Evolutionary conservation across 139 green algal species (phyloP).

Genomic region (Volvox africanus): DNA sequence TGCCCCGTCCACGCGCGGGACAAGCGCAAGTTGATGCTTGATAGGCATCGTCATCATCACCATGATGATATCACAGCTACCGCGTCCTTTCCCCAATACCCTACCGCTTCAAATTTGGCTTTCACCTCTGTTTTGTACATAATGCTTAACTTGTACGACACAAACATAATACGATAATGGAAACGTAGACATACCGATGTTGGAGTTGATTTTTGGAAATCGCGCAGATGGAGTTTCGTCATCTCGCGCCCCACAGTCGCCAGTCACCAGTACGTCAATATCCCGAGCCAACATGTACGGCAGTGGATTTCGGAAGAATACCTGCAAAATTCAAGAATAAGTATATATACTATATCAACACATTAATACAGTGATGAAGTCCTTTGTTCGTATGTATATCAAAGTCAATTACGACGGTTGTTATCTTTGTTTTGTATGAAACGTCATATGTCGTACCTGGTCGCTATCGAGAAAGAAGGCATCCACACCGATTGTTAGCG

Average conservation of each 20-base stretch:
- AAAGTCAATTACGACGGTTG: too few species aligned
- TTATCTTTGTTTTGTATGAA: too few species aligned
- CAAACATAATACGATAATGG: too few species aligned
- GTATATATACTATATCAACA: too few species aligned
- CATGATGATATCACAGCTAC: neutral
- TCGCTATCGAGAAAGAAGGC: neutral
- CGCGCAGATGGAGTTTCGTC: neutral
- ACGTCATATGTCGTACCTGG: neutral
- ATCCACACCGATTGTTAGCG: neutral
- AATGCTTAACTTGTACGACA: too few species aligned
- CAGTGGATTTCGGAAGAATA: constrained; percentile 16
- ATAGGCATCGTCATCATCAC: neutral
- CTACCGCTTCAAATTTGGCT: neutral
- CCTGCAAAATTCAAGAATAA: too few species aligned
- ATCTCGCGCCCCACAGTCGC: neutral
- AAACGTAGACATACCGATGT: neutral
- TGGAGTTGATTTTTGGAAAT: constrained; percentile 6
- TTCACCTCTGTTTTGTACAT: neutral
- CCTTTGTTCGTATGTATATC: too few species aligned
- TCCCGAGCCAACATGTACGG: constrained; percentile 13
- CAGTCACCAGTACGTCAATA: neutral
- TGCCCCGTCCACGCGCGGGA: too few species aligned
- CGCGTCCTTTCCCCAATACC: neutral
- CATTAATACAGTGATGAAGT: too few species aligned
- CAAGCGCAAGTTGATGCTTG: neutral